Base-by-base conservation (phyloP, 2,329 filamentous ascomycete species). In the Zalaria sp. region DNA sequence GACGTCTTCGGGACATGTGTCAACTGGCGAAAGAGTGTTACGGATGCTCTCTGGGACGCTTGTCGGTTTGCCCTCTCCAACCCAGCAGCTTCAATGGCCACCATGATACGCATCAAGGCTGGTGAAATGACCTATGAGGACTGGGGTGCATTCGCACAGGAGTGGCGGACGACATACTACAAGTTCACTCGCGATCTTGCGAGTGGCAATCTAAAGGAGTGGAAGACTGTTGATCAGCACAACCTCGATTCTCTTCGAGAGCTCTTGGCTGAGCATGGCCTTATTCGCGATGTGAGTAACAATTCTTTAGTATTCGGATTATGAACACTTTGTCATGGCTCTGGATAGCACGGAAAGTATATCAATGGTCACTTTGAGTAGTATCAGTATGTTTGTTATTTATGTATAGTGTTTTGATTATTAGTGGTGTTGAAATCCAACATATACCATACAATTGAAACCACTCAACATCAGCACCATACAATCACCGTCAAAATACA, bases 1-100 rank as follows among this genome's bases (percentile, higher is more conserved):
- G 82, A 87, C 61, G 73, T 86, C 51, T 87, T 88, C 58, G 83
- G 83, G 49, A 91, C 85, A 1, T 76, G 80, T 47, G 83, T 91
- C 37, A 72, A 89, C 65, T 89, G 83, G 83, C 79, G 83, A 43
- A 67, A 66, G 34, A 75, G 77, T 2, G 75, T 91, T 18, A 73
- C 69, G 9, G 62, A 68, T 5, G 73, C 75, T 41, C 70, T 91
- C 38, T 57, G 62, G 25, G 54, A 65, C 7, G 67, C 68, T 34
- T 71, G 75, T 9, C 57, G 59, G 45, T 50, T 51, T 2, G 63
- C 66, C 2, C 65, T 78, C 37, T 68, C 68, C 28, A 63, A 68
- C 10, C 51, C 64, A 34, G 58, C 62, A 31, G 54, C 58, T 42
- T 62, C 64, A 9, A 56, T 79, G 4, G 53, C 73, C 0, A 61